A percentile compares a stretch with the other conserved stretches of the same genome.
These are phyloP conservation scores for Trichomonascus vanleenenianus DNA, from an alignment of 805 yeast genomes.

Conservation along the genomic window DNA sequence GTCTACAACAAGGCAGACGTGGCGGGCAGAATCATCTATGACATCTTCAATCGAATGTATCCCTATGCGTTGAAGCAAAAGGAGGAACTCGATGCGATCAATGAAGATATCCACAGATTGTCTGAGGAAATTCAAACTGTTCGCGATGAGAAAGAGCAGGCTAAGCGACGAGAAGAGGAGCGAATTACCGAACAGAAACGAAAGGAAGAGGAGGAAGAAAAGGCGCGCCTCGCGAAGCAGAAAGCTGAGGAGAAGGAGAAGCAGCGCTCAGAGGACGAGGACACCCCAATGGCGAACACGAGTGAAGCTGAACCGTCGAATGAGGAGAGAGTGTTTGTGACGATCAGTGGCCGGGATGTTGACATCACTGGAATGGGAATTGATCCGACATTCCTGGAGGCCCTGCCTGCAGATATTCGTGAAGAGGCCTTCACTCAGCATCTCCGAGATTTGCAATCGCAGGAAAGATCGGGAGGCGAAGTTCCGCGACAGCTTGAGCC, in stretches of 20 bases:
- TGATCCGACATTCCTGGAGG: constrained; percentile 84
- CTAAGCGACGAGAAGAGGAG: constrained; percentile 18
- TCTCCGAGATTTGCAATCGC: constrained; percentile 55
- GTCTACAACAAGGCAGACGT: constrained; percentile 33
- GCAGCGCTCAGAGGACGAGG: constrained; percentile 13
- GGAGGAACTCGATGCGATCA: constrained; percentile 7
- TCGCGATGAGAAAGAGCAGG: constrained; percentile 15
- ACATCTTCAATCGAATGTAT: constrained; percentile 18
- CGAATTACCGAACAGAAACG: constrained; percentile 9
- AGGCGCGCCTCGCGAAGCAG: constrained; percentile 1
- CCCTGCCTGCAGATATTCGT: constrained; percentile 86
- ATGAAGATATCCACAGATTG: constrained; percentile 22
- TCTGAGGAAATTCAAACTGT: constrained; percentile 34
- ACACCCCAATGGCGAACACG: constrained; percentile 10
- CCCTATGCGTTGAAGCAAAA: constrained; percentile 14
- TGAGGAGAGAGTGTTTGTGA: constrained; percentile 54
- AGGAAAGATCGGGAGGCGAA: constrained; percentile 2
- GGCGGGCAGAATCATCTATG: constrained; percentile 20
- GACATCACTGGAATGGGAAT: constrained; percentile 87
- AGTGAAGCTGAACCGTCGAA: constrained; percentile 19
- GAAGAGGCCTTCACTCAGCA: constrained; percentile 88
- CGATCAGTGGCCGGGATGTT: constrained; percentile 68
- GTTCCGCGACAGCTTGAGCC: constrained; percentile 57
- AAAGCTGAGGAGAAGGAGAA: constrained; percentile 21
- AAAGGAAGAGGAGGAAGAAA: constrained; percentile 22